Evolutionary conservation across 768 basidiomycete genomes (phyloP), one percentile per base, ranked within the genome.

Genomic region (Collybia sp.): DNA sequence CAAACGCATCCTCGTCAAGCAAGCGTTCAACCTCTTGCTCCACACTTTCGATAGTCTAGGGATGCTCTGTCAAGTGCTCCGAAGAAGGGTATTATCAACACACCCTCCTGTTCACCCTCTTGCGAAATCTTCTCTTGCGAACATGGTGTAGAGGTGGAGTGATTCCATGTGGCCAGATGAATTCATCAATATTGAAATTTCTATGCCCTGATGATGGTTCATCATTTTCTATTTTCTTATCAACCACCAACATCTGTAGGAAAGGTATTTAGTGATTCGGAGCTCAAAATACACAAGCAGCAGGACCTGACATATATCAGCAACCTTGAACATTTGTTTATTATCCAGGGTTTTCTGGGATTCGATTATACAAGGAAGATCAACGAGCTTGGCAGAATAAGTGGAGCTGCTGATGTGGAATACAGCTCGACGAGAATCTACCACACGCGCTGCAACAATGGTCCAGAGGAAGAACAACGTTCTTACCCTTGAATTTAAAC

Each of bases 321-420:
- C 94, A 5, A 94, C 90, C 66, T 99, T 99, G 75, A 98, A 96
- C 82, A 96, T 87, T 59, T 96, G 93, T 62, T 94, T 93, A 62
- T 85, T 88, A 66, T 98, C 96, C 42, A 95, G 66, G 1, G 95
- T 93, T 73, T 97, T 97, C 65, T 98, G 94, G 11, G 90, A 81
- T 60, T 99, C 96, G 52, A 94, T 75, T 43, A 99, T 80, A 64
- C 89, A 90, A 1, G 96, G 96, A 38, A 99, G 71, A 64, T 99
- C 96, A 47, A 98, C 96, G 17, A 99, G 79, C 65, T 97, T 98
- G 16, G 95, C 82, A 20, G 89, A 80, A 61, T 94, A 95, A 0
- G 80, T 73, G 43, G 75, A 81, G 48, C 83, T 83, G 10, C 85
- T 88, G 17, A 94, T 75, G 63, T 93, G 91, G 62, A 99, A 93